Percentiles rank a stretch among this genome's conserved stretches.
These are phyloP conservation scores for Xylaria sp. DNA, from an alignment of 2,329 filamentous ascomycete genomes.

Conservation along the genomic window DNA sequence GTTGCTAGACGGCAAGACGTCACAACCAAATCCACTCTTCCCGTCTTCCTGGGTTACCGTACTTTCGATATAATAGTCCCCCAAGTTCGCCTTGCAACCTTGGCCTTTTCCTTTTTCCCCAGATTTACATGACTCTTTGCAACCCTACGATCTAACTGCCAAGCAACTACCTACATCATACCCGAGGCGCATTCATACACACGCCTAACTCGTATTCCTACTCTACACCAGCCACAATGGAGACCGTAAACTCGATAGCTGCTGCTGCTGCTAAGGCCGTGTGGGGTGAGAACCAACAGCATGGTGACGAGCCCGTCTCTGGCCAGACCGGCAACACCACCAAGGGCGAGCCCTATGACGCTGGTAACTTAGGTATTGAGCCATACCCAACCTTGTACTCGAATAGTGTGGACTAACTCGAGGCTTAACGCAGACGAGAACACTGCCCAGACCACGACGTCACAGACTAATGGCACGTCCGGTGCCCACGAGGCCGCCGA, in stretches of 20 bases:
- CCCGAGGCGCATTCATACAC: background rate
- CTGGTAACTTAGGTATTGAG: slow-evolving; percentile 68
- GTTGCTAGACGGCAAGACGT: slow-evolving; percentile 21
- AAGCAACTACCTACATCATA: slow-evolving; percentile 9
- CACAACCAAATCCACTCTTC: slow-evolving; percentile 11
- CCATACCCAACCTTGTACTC: slow-evolving; percentile 1
- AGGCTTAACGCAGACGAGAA: slow-evolving; percentile 13
- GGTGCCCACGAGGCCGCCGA: slow-evolving; percentile 10
- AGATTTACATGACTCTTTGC: slow-evolving; percentile 12
- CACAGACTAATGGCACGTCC: slow-evolving; percentile 14
- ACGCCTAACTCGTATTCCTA: background rate
- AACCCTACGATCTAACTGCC: slow-evolving; percentile 10
- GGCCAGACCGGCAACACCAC: slow-evolving; percentile 69
- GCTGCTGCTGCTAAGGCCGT: slow-evolving; percentile 51
- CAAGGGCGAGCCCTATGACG: slow-evolving; percentile 74
- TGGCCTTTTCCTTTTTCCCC: slow-evolving; percentile 18
- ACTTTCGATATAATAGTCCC: slow-evolving; percentile 6
- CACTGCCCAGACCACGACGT: slow-evolving; percentile 15
- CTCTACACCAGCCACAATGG: slow-evolving; percentile 50
- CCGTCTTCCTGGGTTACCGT: slow-evolving; percentile 1
- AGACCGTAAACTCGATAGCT: slow-evolving; percentile 63
- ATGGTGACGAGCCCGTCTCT: slow-evolving; percentile 68
- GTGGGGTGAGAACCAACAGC: slow-evolving; percentile 46
- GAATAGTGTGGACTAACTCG: slow-evolving; percentile 3
- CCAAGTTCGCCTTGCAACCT: slow-evolving; percentile 8